Percentiles rank a stretch among this genome's conserved stretches.
Conservation (phyloP, 2,329 filamentous ascomycete genomes). For the Cercospora zeina region DNA sequence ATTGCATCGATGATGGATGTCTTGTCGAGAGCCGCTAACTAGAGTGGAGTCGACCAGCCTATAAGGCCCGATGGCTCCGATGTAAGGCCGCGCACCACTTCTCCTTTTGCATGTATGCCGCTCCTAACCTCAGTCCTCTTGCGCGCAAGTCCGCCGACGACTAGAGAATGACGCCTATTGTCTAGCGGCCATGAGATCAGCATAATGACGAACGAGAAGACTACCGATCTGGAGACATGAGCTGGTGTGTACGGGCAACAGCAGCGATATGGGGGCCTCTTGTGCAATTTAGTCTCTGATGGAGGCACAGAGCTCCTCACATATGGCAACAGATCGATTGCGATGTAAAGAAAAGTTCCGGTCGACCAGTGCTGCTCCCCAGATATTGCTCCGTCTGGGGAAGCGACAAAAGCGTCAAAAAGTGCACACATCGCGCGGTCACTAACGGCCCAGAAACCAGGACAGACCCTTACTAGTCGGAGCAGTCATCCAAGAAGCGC, state of each 20-base stretch:
- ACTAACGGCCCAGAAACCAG: background rate
- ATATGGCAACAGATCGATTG: background rate
- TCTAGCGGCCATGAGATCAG: background rate
- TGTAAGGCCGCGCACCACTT: background rate
- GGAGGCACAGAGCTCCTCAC: background rate
- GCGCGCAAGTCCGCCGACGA: background rate
- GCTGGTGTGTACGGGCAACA: background rate
- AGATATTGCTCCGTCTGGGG: background rate
- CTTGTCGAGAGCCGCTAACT: background rate
- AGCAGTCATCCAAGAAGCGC: background rate
- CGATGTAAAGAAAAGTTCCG: background rate
- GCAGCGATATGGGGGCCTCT: background rate
- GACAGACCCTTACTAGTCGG: background rate
- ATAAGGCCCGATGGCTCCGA: conserved; percentile 2
- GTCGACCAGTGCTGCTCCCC: background rate
- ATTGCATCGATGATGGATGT: too few species aligned
- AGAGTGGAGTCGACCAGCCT: background rate
- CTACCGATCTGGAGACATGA: background rate
- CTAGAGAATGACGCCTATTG: background rate
- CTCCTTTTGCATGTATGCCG: background rate
- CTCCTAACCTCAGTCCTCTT: conserved; percentile 2
- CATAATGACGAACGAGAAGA: background rate
- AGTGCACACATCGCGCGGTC: background rate
- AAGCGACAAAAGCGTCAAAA: too few species aligned
- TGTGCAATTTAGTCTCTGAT: background rate